Evolutionary conservation across 192 early-diverging fungal species (phyloP).

Genomic region (Physocladia obscura): DNA sequence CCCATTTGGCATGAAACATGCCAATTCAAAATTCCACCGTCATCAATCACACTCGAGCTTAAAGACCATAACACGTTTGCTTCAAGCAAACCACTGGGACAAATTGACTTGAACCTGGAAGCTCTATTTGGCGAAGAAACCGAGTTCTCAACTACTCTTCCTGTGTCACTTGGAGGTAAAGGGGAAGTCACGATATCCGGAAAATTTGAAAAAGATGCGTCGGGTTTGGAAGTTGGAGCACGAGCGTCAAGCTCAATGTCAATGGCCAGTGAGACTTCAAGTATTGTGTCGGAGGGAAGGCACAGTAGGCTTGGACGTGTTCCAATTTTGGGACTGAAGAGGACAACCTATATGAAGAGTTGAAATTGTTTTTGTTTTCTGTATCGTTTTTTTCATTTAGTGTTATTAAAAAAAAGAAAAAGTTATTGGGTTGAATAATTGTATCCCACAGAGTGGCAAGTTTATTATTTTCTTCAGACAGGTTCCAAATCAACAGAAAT

Average conservation of each 20-base stretch:
- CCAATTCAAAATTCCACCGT: conserved; percentile 33
- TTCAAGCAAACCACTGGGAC: conserved; percentile 63
- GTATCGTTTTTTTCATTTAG: too few relatives aligned
- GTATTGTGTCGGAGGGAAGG: too few relatives aligned
- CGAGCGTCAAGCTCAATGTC: neutral
- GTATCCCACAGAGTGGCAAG: too few relatives aligned
- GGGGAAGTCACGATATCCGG: conserved; percentile 33
- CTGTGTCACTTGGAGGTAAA: conserved; percentile 39
- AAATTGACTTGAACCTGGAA: conserved; percentile 55
- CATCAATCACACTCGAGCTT: conserved; percentile 58
- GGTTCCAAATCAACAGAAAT: too few relatives aligned
- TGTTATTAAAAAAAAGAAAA: too few relatives aligned
- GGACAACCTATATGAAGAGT: too few relatives aligned
- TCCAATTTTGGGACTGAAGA: too few relatives aligned
- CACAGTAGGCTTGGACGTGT: too few relatives aligned
- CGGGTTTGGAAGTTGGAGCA: neutral
- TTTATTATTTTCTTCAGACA: too few relatives aligned
- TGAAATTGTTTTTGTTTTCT: too few relatives aligned
- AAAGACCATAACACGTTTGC: conserved; percentile 69
- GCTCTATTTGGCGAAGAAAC: conserved; percentile 27
- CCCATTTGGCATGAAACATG: conserved; percentile 58
- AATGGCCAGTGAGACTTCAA: neutral
- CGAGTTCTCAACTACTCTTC: conserved; percentile 37
- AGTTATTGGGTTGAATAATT: too few relatives aligned
- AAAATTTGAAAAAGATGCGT: neutral